These are phyloP conservation scores for Sisymbrium altissimum DNA, from an alignment of 345 rosid genomes.

Conservation along the genomic window DNA sequence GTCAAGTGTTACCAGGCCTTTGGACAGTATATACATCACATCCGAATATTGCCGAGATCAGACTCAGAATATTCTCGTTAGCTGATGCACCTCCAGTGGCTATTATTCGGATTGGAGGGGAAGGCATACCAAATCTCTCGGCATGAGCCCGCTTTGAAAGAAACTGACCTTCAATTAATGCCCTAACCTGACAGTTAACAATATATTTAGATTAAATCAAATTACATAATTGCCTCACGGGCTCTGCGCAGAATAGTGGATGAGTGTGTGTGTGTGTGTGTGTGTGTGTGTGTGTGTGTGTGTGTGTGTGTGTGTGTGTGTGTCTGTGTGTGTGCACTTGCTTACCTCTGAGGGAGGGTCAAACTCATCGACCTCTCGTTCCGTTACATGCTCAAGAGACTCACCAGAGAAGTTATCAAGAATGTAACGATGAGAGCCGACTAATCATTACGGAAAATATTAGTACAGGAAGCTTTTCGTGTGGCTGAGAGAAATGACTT, in stretches of 20 bases:
- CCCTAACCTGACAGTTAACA: slow-evolving; percentile 57
- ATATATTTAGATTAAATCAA: background rate
- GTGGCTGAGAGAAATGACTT: background rate
- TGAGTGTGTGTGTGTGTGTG: background rate
- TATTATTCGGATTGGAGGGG: slow-evolving; percentile 77
- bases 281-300: background rate
- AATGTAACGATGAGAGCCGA: slow-evolving; percentile 73
- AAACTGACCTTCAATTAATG: slow-evolving; percentile 83
- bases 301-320: background rate
- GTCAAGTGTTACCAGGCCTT: slow-evolving; percentile 54
- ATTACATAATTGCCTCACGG: background rate
- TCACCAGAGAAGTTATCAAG: slow-evolving; percentile 55
- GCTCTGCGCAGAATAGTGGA: background rate
- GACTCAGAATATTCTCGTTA: slow-evolving; percentile 59
- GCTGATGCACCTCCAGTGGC: slow-evolving; percentile 96
- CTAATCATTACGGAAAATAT: slow-evolving; percentile 36
- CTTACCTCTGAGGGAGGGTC: slow-evolving; percentile 90
- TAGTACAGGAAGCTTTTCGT: background rate
- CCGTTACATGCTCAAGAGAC: slow-evolving; percentile 44
- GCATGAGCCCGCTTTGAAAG: slow-evolving; percentile 86
- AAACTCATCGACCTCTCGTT: slow-evolving; percentile 61
- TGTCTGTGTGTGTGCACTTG: background rate
- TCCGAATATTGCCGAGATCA: slow-evolving; percentile 69
- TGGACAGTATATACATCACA: slow-evolving; percentile 78
- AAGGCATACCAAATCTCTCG: slow-evolving; percentile 89